phyloP scores from a whole-genome alignment of 129 eudicot genomes.

The Chrysanthemum seticuspe region DNA sequence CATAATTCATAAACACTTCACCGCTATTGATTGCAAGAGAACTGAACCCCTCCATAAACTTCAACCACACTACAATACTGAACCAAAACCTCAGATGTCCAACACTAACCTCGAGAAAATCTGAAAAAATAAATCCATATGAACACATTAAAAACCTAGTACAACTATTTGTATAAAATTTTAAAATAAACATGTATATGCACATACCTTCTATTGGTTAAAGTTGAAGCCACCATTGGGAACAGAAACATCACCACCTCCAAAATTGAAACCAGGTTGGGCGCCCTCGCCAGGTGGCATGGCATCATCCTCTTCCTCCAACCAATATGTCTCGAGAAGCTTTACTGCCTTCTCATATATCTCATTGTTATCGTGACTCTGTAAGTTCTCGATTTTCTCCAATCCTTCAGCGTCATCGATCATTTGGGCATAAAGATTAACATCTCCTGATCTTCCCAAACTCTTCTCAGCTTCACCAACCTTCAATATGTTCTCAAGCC shows the following conservation, averaged over 20 bases:
- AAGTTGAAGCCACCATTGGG: constrained; percentile 83
- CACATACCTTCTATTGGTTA: constrained; percentile 39
- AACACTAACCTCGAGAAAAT: constrained; percentile 13
- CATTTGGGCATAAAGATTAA: constrained; percentile 68
- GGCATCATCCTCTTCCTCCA: constrained; percentile 70
- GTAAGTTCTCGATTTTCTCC: constrained; percentile 80
- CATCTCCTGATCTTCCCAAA: constrained; percentile 53
- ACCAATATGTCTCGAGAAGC: constrained; percentile 84
- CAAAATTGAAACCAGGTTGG: constrained; percentile 58
- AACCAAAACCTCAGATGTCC: constrained; percentile 13
- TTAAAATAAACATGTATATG: not conserved
- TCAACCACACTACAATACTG: constrained; percentile 19
- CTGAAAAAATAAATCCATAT: constrained; percentile 20
- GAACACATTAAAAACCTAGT: constrained; percentile 5
- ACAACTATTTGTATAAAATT: not conserved
- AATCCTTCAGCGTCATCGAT: constrained; percentile 83
- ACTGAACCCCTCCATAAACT: constrained; percentile 27
- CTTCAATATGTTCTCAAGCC: constrained; percentile 80
- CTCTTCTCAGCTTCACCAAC: constrained; percentile 80
- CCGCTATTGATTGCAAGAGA: constrained; percentile 16
- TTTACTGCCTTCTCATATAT: constrained; percentile 85
- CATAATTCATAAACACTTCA: constrained; percentile 29
- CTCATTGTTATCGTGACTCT: constrained; percentile 84
- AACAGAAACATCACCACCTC: constrained; percentile 55
- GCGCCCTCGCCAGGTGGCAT: constrained; percentile 58